These are phyloP conservation scores for Trifolium pratense DNA, from an alignment of 306 rosid genomes.

Conservation along the genomic window DNA sequence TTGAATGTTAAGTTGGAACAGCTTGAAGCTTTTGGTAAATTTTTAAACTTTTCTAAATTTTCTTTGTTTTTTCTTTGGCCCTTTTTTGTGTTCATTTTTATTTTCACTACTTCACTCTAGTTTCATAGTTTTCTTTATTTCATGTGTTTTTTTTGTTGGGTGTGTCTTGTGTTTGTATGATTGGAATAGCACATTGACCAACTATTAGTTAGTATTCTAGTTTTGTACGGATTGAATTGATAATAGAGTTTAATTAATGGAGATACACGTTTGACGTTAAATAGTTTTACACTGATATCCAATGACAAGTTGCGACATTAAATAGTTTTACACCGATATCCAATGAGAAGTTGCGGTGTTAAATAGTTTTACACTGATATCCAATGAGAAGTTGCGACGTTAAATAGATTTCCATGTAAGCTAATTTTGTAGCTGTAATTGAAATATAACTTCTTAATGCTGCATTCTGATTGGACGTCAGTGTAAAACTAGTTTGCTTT, in stretches of 20 bases:
- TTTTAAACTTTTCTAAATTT: constrained; percentile 10
- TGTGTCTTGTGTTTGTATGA: neutral
- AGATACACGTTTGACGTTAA: neutral
- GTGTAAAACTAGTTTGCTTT: no score
- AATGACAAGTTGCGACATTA: neutral
- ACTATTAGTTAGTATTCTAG: neutral
- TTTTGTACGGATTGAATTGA: neutral
- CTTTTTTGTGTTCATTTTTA: neutral
- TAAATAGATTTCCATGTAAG: neutral
- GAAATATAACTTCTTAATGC: neutral
- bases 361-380: neutral
- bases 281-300: neutral
- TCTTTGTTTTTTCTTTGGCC: neutral
- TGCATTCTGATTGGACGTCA: no score
- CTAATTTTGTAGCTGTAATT: neutral
- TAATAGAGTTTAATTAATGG: neutral
- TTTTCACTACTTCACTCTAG: neutral
- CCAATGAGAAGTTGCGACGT: neutral
- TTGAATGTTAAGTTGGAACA: constrained; percentile 79
- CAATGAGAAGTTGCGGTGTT: neutral
- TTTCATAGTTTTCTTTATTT: neutral
- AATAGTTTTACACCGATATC: neutral
- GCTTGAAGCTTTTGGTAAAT: constrained; percentile 74
- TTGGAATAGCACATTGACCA: neutral
- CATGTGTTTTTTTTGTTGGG: constrained; percentile 11